Conservation (phyloP, 495 filamentous ascomycete genomes). For the Parachaetomium inaequale region DNA sequence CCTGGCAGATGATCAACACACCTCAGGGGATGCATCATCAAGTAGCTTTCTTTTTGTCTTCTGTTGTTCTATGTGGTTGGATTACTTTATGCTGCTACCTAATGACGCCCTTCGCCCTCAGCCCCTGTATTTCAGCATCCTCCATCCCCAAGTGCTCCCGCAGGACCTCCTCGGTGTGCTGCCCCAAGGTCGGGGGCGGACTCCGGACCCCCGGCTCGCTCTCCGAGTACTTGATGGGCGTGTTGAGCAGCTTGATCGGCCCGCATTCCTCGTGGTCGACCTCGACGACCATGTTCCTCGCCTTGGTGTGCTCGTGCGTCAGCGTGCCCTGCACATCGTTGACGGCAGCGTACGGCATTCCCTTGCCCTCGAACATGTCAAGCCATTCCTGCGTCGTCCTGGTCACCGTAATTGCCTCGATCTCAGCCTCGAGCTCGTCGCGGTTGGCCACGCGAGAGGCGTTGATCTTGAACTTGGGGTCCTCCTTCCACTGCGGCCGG, state of each 20-base stretch:
- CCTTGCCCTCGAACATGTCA: constrained; percentile 77
- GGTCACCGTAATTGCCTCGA: constrained; percentile 67
- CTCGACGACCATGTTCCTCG: constrained; percentile 83
- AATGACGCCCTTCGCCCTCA: constrained; percentile 68
- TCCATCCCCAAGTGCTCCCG: constrained; percentile 60
- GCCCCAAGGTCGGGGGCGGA: constrained; percentile 79
- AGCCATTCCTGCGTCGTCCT: constrained; percentile 91
- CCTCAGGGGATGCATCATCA: neutral
- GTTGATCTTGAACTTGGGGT: constrained; percentile 74
- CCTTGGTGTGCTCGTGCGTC: constrained; percentile 79
- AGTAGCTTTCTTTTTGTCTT: neutral
- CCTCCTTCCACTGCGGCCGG: constrained; percentile 73
- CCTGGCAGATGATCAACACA: neutral
- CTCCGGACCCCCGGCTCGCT: constrained; percentile 71
- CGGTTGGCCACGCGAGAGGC: constrained; percentile 77
- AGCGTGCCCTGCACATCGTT: constrained; percentile 86
- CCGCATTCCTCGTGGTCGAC: constrained; percentile 81
- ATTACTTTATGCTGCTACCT: constrained; percentile 41
- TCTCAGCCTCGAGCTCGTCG: constrained; percentile 66
- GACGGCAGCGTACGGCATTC: constrained; percentile 92
- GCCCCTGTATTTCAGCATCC: constrained; percentile 54
- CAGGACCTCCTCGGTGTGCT: constrained; percentile 90
- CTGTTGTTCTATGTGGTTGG: neutral
- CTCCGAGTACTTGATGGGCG: constrained; percentile 93
- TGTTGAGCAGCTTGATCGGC: constrained; percentile 83